Evolutionary conservation across 23 red algal genomes (phyloP).

Genomic region (Chondrus crispus): DNA sequence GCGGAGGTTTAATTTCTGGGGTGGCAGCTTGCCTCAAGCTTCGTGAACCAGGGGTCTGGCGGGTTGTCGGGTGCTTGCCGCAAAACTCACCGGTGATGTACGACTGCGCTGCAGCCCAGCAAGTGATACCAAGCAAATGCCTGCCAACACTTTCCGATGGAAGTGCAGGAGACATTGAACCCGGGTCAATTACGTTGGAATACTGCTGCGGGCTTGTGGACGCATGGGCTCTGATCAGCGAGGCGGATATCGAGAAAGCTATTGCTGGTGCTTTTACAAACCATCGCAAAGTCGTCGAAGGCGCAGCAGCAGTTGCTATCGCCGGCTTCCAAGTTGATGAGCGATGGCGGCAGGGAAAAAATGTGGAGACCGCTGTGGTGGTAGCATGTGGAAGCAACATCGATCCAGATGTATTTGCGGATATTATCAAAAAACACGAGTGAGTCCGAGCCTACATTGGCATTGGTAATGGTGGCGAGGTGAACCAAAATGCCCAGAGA

Average conservation of each 20-base stretch:
- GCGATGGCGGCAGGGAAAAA: conserved; percentile 8
- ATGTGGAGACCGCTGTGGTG: conserved; percentile 21
- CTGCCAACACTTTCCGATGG: conserved; percentile 50
- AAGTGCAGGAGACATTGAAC: conserved; percentile 63
- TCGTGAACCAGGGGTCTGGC: neutral
- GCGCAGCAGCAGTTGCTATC: conserved; percentile 61
- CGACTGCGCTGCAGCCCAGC: conserved; percentile 11
- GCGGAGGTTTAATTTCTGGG: conserved; percentile 55
- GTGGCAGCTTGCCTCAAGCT: conserved; percentile 34
- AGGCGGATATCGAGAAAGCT: conserved; percentile 40
- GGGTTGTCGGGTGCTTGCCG: conserved; percentile 63
- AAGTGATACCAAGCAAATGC: conserved; percentile 9
- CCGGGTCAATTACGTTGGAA: conserved; percentile 33
- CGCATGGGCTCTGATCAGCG: conserved; percentile 50
- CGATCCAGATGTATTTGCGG: neutral
- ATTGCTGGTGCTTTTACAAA: conserved; percentile 21
- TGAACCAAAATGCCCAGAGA: conserved; percentile 53
- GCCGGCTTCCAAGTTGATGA: neutral
- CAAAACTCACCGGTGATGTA: conserved; percentile 65
- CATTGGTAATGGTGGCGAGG: neutral
- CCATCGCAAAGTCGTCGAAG: conserved; percentile 58
- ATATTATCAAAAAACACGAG: neutral
- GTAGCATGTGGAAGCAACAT: conserved; percentile 67
- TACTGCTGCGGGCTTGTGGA: conserved; percentile 25
- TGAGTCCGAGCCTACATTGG: neutral